Evolutionary conservation across 257 asterid species (phyloP), one percentile per base, ranked within the genome.

Genomic region (Thymus mandschuricus): DNA sequence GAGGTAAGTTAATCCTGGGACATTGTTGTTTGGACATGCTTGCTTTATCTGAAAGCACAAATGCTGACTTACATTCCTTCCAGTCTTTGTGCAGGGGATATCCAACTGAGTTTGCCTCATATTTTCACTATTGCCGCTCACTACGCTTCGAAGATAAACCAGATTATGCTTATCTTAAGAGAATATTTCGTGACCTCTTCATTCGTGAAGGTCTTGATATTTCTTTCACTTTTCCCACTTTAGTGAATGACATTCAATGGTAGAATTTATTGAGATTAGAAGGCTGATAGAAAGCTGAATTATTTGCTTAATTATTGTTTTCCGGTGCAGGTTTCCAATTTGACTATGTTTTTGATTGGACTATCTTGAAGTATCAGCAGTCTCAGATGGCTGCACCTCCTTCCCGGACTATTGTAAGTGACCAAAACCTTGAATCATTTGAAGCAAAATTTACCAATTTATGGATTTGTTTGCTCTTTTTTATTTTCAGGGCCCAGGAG

Each of bases 271-370:
- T 63, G 44, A 63, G 57, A 51, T 62, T 58, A 57, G 58, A 8
- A 75, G 46, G 43, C 29, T 29, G 40, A 10, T 10, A 31, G 33
- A 68, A 12, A n/a, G 21, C 45, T 11, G 31, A n/a, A 21, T 3
- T 70, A 28, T 64, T 71, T 10, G 10, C 43, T 62, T 45, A 54
- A 69, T 41, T 70, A 46, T 21, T 44, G 52, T 74, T 57, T 57
- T 49, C 66, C 43, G 54, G 54, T 75, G 65, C 81, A 93, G 98
- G 98, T 66, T 93, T 93, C 84, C 98, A 91, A 76, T 93, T 91
- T 69, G 98, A 93, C 81, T 86, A 93, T 85, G 95, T 93, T 69
- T 93, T 93, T 82, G 98, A 93, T 82, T 91, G 98, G 98, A 93
- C 98, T 67, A 93, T 93, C 50, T 83, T 93, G 87, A 93, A 89